These are phyloP conservation scores for Venturia oleaginea DNA, from an alignment of 2,329 filamentous ascomycete genomes.

Conservation along the genomic window DNA sequence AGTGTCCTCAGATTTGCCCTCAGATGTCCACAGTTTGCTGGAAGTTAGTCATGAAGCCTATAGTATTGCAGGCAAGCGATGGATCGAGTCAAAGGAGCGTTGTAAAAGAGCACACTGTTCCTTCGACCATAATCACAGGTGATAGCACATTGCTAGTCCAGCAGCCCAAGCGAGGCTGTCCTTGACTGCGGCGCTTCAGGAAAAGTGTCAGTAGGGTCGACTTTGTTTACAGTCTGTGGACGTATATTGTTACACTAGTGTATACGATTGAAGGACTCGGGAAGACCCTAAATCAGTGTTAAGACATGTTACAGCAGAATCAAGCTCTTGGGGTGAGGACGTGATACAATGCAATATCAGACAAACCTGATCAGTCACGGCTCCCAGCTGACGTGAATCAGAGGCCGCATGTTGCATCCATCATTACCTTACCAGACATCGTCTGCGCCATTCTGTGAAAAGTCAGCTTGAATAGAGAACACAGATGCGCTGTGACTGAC, in stretches of 20 bases:
- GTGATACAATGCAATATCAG: not conserved
- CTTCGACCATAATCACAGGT: not conserved
- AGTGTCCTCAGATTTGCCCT: not conserved
- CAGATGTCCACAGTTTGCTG: not conserved
- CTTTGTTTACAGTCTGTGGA: not conserved
- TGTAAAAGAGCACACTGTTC: not conserved
- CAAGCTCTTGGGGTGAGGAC: not conserved
- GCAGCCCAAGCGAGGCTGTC: not conserved
- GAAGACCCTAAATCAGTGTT: slow-evolving; percentile 3
- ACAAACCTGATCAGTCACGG: not conserved
- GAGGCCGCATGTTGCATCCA: not conserved
- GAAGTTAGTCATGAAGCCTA: not conserved
- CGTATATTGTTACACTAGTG: not conserved
- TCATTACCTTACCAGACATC: not conserved
- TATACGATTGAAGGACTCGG: not conserved
- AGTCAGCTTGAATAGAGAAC: not conserved
- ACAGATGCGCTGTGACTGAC: not conserved
- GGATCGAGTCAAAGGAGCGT: not conserved
- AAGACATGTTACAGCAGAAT: not conserved
- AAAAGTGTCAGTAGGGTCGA: not conserved
- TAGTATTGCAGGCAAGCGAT: not conserved
- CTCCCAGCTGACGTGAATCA: not conserved
- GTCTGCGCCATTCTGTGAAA: not conserved
- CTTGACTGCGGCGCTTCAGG: not conserved
- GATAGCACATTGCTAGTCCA: not conserved